A percentile compares a stretch with the other conserved stretches of the same genome.
Conservation (phyloP, 257 asterid species). For the Solanum ahanhuiri region DNA sequence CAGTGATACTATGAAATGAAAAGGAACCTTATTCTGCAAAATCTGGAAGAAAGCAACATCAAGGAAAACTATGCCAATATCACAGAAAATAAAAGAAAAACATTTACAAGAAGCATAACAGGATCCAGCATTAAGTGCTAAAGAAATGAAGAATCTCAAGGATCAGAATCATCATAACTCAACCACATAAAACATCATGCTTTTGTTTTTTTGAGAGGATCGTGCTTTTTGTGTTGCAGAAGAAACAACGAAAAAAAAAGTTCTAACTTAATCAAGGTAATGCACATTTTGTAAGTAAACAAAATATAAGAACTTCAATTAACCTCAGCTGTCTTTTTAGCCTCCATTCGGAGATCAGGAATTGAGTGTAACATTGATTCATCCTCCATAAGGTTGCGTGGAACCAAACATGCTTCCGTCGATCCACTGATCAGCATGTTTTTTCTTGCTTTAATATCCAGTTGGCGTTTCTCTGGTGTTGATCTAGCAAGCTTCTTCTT, state of each 20-base stretch:
- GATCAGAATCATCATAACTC: neutral
- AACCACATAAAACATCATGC: neutral
- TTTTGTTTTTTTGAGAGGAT: neutral
- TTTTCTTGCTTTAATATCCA: conserved; percentile 42
- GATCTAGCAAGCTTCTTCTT: conserved; percentile 28
- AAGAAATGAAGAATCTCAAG: neutral
- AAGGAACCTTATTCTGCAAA: neutral
- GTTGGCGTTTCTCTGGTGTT: conserved; percentile 51
- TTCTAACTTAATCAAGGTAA: neutral
- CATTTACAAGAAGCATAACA: neutral
- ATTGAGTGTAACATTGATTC: conserved; percentile 30
- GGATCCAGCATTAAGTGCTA: neutral
- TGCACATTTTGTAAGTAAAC: neutral
- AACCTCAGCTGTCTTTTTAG: conserved; percentile 77
- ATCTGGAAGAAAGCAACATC: neutral
- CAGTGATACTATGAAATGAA: neutral
- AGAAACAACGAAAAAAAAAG: neutral
- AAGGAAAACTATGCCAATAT: neutral
- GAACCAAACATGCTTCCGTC: conserved; percentile 25
- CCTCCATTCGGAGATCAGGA: conserved; percentile 82
- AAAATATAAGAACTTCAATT: neutral
- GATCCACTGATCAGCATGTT: conserved; percentile 27
- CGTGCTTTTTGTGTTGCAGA: neutral
- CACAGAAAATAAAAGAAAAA: neutral
- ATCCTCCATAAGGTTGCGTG: conserved; percentile 35